A percentile compares a stretch with the other conserved stretches of the same genome.
Conservation (phyloP, 2,329 filamentous ascomycete species). For the Domatiomyces catenatus region DNA sequence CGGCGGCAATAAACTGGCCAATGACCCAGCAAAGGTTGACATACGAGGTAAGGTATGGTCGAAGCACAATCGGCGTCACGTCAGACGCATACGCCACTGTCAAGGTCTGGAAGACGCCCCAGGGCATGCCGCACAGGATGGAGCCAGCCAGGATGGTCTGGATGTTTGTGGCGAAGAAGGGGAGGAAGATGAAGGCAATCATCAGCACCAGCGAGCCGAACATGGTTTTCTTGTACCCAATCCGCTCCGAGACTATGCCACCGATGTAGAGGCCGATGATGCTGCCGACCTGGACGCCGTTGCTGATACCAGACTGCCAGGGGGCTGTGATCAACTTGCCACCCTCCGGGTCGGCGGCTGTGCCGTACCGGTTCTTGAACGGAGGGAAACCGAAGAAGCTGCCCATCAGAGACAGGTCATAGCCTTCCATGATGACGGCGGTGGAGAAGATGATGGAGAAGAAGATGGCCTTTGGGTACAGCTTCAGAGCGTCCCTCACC, state of each 20-base stretch:
- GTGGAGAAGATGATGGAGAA: slow-evolving; percentile 78
- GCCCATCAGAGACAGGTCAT: slow-evolving; percentile 66
- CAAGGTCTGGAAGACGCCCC: slow-evolving; percentile 32
- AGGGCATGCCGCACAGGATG: slow-evolving; percentile 31
- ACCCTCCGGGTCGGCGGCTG: slow-evolving; percentile 18
- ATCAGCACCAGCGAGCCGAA: slow-evolving; percentile 40
- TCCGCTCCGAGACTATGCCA: slow-evolving; percentile 47
- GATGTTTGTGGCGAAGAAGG: slow-evolving; percentile 25
- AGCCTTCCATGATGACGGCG: slow-evolving; percentile 77
- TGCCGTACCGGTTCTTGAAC: slow-evolving; percentile 32
- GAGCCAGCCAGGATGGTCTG: slow-evolving; percentile 20
- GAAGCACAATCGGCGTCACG: slow-evolving; percentile 17
- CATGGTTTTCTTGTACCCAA: slow-evolving; percentile 51
- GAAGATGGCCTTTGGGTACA: slow-evolving; percentile 72
- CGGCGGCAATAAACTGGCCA: slow-evolving; percentile 21
- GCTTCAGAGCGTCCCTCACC: slow-evolving; percentile 52
- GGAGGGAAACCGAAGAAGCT: slow-evolving; percentile 50
- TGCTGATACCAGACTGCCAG: slow-evolving; percentile 43
- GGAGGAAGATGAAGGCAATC: slow-evolving; percentile 23
- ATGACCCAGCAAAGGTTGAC: slow-evolving; percentile 29
- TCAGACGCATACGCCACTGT: slow-evolving; percentile 21
- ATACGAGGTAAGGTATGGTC: slow-evolving; percentile 22
- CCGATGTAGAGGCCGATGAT: slow-evolving; percentile 52
- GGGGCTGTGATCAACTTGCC: slow-evolving; percentile 33
- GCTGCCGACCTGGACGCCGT: slow-evolving; percentile 38